Evolutionary conservation across 306 rosid genomes (phyloP), one percentile per base, ranked within the genome.

Genomic region (Malus fusca): DNA sequence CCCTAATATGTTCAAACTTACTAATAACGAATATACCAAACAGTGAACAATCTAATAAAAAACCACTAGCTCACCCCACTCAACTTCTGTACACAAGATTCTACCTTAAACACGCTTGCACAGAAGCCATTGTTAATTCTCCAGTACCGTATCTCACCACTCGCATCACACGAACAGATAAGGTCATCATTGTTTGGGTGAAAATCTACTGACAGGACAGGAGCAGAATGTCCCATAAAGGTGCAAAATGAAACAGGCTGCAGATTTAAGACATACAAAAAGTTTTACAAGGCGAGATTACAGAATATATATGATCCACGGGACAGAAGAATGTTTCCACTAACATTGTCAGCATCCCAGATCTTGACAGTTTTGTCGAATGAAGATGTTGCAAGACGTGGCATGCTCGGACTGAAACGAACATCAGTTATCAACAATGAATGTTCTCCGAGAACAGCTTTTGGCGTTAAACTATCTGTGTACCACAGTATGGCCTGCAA

Each of bases 341-440:
- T 95, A 66, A 92, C 99, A 87, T 86, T 95, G 51, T 95, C 99
- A 68, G 90, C 96, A 79, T 89, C 99, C 99, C 97, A 95, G 84
- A 95, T 97, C 86, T 97, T 73, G 82, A 95, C 97, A 72, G 97
- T 90, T 92, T 87, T 90, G 84, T 95, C 99, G 35, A 90, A 95
- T 44, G 99, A 95, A 74, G 97, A 90, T 48, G 99, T 95, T 69
- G 99, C 99, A 59, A 92, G 90, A 19, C 96, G 99, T 2, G 91
- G 80, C 90, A 85, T 83, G 90, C 88, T 95, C 15, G 97, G 96
- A 79, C 99, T 92, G 79, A 92, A 95, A 60, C 97, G 97, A 66
- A 95, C 97, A 85, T 95, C 99, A 3, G 97, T 92, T 69, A 95
- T 89, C 73, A 95, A 53, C 78, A 89, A 46, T 40, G 91, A 73